Percentiles rank a stretch among this genome's conserved stretches.
Conservation (phyloP, 768 basidiomycete genomes). For the Phanerochaete carnosa region DNA sequence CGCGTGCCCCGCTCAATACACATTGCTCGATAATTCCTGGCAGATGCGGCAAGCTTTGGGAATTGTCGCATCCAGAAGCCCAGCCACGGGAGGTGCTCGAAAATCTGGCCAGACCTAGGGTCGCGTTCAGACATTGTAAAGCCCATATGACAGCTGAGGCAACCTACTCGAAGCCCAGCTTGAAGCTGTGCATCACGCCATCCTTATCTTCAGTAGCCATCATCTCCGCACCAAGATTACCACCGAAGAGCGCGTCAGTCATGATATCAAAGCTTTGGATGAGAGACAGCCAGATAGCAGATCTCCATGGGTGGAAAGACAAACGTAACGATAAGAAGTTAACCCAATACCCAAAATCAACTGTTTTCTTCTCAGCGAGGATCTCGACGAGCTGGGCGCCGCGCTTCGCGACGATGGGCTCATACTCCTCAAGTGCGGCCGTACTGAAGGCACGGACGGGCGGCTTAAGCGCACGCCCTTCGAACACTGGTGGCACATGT, state of each 20-base stretch:
- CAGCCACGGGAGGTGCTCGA: conserved; percentile 11
- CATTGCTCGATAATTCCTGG: not conserved
- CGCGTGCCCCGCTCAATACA: not conserved
- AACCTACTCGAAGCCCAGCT: not conserved
- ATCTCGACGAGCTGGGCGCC: conserved; percentile 4
- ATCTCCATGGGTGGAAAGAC: not conserved
- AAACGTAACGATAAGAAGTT: conserved; percentile 38
- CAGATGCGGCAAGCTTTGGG: not conserved
- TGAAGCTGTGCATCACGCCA: not conserved
- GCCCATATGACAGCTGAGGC: not conserved
- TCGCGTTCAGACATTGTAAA: not conserved
- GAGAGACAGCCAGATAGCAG: not conserved
- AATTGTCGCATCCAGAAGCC: not conserved
- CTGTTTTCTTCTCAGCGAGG: conserved; percentile 10
- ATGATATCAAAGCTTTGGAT: conserved; percentile 29
- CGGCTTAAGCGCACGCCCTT: not conserved
- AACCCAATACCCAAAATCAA: conserved; percentile 33
- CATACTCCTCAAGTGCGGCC: conserved; percentile 41
- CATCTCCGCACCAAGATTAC: not conserved
- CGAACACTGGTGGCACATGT: not conserved
- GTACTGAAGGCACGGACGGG: conserved; percentile 34
- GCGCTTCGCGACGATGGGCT: conserved; percentile 33
- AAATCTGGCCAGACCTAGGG: not conserved
- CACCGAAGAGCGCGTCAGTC: conserved; percentile 35
- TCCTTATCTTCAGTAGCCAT: not conserved